These are phyloP conservation scores for Cryphonectria radicalis DNA, from an alignment of 2,329 filamentous ascomycete genomes.

Conservation along the genomic window DNA sequence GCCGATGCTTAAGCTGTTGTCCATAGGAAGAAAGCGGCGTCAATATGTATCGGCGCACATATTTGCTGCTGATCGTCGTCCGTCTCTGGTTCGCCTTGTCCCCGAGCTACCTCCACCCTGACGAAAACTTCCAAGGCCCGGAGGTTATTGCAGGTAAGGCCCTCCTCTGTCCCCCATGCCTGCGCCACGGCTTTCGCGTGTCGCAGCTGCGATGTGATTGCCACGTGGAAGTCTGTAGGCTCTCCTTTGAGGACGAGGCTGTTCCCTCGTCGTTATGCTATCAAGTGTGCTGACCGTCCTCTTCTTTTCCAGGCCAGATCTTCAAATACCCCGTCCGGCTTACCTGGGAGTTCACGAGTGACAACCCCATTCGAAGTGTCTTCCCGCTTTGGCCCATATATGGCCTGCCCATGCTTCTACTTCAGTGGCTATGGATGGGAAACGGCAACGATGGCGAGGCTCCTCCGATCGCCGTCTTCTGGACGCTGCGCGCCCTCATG, in stretches of 20 bases:
- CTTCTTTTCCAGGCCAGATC: slow-evolving; percentile 70
- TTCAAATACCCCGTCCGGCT: slow-evolving; percentile 87
- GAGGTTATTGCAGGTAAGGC: slow-evolving; percentile 91
- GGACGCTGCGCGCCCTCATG: slow-evolving; percentile 86
- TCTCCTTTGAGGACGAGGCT: background rate
- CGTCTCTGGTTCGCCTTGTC: slow-evolving; percentile 93
- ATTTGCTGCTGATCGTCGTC: slow-evolving; percentile 81
- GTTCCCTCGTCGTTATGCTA: too few species aligned
- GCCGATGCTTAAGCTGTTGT: slow-evolving; percentile 33
- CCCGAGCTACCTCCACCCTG: slow-evolving; percentile 95
- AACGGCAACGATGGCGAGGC: slow-evolving; percentile 77
- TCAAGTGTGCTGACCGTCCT: slow-evolving; percentile 18
- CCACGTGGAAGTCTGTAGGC: background rate
- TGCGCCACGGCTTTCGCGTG: background rate
- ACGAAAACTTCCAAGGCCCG: slow-evolving; percentile 98
- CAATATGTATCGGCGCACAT: slow-evolving; percentile 88
- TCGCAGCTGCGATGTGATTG: background rate
- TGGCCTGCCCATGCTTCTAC: slow-evolving; percentile 87
- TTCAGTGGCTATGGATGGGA: slow-evolving; percentile 92
- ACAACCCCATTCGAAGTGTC: slow-evolving; percentile 88
- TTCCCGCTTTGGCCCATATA: slow-evolving; percentile 97
- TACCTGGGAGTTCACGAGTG: slow-evolving; percentile 95
- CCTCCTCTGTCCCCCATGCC: background rate
- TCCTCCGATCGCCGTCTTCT: slow-evolving; percentile 86
- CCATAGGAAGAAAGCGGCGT: slow-evolving; percentile 30